These are phyloP conservation scores for Podaxis sp. DNA, from an alignment of 768 basidiomycete species.

Conservation along the genomic window DNA sequence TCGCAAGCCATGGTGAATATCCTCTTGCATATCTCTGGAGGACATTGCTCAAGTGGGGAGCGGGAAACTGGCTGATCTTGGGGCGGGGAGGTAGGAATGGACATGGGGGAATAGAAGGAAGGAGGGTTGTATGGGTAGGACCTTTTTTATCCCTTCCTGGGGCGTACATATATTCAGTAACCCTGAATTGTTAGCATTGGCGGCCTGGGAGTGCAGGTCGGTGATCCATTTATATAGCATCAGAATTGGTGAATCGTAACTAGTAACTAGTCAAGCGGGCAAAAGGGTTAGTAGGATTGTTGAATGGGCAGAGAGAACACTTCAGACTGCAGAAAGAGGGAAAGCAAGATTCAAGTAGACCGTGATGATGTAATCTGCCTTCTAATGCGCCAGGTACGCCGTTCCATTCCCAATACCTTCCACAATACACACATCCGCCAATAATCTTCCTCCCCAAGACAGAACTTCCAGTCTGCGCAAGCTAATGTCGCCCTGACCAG, in stretches of 20 bases:
- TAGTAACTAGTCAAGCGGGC: too few species aligned
- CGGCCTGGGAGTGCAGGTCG: neutral
- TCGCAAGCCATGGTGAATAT: slow-evolving; percentile 33
- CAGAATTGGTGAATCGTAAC: too few species aligned
- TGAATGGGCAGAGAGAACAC: too few species aligned
- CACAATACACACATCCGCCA: neutral
- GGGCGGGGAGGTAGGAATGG: neutral
- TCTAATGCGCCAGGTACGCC: neutral
- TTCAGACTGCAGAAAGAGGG: too few species aligned
- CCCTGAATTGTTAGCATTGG: slow-evolving; percentile 2
- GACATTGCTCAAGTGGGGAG: slow-evolving; percentile 6
- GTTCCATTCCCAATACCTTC: neutral
- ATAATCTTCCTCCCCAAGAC: neutral
- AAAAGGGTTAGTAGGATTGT: too few species aligned
- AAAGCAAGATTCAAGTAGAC: too few species aligned
- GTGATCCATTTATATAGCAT: neutral
- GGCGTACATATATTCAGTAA: neutral
- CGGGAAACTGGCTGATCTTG: neutral
- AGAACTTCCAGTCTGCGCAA: neutral
- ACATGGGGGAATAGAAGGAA: neutral
- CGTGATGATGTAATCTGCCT: neutral
- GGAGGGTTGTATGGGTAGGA: neutral
- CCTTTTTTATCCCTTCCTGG: slow-evolving; percentile 2
- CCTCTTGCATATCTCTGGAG: slow-evolving; percentile 12
- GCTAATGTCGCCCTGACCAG: neutral